Evolutionary conservation across 257 asterid species (phyloP).

Genomic region (Plantago elongata): DNA sequence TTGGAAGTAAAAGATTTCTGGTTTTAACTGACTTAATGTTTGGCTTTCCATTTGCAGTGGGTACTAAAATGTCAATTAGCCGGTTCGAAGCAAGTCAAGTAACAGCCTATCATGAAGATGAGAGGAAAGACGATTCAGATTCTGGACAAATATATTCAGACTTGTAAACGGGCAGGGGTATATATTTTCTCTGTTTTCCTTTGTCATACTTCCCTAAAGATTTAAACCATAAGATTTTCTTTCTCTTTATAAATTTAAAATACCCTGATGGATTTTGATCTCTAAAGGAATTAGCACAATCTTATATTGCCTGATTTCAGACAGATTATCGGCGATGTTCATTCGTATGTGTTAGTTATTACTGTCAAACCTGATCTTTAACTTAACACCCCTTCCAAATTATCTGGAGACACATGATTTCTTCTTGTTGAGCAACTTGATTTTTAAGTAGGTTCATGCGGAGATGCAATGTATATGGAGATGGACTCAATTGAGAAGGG

Average conservation of each 20-base stretch:
- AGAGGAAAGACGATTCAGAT: constrained; percentile 54
- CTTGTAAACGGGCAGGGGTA: constrained; percentile 76
- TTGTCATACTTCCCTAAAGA: background rate
- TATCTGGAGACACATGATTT: background rate
- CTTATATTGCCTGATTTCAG: no score
- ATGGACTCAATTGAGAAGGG: constrained; percentile 69
- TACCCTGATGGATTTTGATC: background rate
- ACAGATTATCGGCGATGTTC: no score
- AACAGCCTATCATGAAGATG: constrained; percentile 50
- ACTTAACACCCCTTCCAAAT: background rate
- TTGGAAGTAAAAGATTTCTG: background rate
- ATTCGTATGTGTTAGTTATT: constrained; percentile 2
- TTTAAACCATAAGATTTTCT: background rate
- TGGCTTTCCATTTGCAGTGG: constrained; percentile 55
- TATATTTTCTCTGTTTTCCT: constrained; percentile 5
- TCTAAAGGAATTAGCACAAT: background rate
- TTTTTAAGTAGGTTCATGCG: constrained; percentile 49
- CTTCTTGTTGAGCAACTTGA: constrained; percentile 15
- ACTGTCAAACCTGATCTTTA: background rate
- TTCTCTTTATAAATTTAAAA: background rate
- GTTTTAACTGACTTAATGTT: background rate
- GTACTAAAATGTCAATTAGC: constrained; percentile 49
- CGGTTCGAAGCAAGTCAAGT: constrained; percentile 49
- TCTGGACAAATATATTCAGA: constrained; percentile 53
- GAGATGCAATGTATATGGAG: constrained; percentile 55